A percentile compares a stretch with the other conserved stretches of the same genome.
phyloP scores from a whole-genome alignment of 2,329 filamentous ascomycete genomes.

The Verticillium zaregamsianum region DNA sequence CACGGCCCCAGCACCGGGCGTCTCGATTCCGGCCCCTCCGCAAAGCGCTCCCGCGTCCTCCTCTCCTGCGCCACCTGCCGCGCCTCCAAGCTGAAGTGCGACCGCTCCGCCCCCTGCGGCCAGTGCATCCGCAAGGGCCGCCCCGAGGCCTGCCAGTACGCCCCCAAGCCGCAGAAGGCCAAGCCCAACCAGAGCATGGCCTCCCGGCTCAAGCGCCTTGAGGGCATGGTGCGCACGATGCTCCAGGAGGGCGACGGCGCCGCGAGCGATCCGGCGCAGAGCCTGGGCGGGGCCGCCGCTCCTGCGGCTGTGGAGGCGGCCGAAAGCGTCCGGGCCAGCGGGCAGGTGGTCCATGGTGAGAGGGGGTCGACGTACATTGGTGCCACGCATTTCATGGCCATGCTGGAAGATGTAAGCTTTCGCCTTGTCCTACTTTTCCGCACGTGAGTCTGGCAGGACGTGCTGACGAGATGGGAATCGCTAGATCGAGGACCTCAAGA shows the following conservation, averaged over 20 bases:
- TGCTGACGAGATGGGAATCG: background rate
- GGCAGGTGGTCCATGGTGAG: slow-evolving; percentile 39
- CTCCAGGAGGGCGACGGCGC: slow-evolving; percentile 35
- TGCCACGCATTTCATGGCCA: slow-evolving; percentile 57
- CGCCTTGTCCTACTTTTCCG: background rate
- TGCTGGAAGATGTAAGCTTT: slow-evolving; percentile 51
- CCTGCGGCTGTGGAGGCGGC: background rate
- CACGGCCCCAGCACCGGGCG: background rate
- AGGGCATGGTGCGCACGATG: slow-evolving; percentile 54
- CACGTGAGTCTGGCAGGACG: background rate
- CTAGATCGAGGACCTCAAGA: slow-evolving; percentile 56
- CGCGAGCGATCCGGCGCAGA: background rate
- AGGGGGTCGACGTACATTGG: slow-evolving; percentile 49
- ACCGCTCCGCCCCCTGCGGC: slow-evolving; percentile 46
- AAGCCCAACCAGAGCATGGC: slow-evolving; percentile 46
- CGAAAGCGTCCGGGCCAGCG: slow-evolving; percentile 19
- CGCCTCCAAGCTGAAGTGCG: slow-evolving; percentile 52
- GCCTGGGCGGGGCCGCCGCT: background rate
- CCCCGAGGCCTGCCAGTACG: slow-evolving; percentile 42
- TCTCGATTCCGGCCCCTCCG: slow-evolving; percentile 1
- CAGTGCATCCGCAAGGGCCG: slow-evolving; percentile 49
- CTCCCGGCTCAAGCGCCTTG: slow-evolving; percentile 48
- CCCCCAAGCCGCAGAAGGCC: slow-evolving; percentile 37
- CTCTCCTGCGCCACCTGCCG: slow-evolving; percentile 51
- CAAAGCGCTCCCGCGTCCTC: slow-evolving; percentile 44